phyloP scores from a whole-genome alignment of 2,329 filamentous ascomycete species.

The Fusarium kyushuense region DNA sequence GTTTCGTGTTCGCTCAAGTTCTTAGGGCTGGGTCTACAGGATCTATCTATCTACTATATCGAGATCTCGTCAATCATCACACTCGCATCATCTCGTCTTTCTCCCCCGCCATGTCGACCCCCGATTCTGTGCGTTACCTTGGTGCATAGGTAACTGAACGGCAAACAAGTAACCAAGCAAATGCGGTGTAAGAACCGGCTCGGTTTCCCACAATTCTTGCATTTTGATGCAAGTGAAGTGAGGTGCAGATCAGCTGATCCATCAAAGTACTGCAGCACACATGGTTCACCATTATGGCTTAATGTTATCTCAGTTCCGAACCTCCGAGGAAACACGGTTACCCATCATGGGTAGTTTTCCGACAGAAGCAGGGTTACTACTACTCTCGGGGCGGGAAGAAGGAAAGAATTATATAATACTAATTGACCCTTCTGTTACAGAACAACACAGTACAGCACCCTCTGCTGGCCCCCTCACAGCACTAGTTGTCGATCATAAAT shows the following conservation, averaged over 20 bases:
- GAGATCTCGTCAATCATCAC: slow-evolving; percentile 1
- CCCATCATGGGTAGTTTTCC: not conserved
- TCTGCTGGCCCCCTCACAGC: slow-evolving; percentile 10
- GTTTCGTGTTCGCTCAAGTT: not conserved
- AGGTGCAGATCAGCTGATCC: not conserved
- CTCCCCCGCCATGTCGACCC: not conserved
- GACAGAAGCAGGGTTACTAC: not conserved
- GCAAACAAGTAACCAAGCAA: not conserved
- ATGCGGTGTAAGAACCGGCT: slow-evolving; percentile 5
- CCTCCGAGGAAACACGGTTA: not conserved
- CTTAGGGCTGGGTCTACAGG: not conserved
- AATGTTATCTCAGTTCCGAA: not conserved
- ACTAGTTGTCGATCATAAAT: slow-evolving; percentile 38
- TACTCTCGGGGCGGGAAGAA: not conserved
- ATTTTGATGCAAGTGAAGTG: not conserved
- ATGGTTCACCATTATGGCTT: not conserved
- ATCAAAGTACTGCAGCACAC: not conserved
- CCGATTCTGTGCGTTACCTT: not conserved
- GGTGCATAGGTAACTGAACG: not conserved
- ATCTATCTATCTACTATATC: too few species aligned
- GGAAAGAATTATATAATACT: not conserved
- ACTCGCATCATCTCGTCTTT: slow-evolving; percentile 7
- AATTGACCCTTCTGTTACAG: slow-evolving; percentile 2
- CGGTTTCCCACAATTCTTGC: not conserved
- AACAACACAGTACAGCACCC: not conserved